A percentile compares a stretch with the other conserved stretches of the same genome.
Conservation (phyloP, 2,329 filamentous ascomycete genomes). For the Sporothrix schenckii region DNA sequence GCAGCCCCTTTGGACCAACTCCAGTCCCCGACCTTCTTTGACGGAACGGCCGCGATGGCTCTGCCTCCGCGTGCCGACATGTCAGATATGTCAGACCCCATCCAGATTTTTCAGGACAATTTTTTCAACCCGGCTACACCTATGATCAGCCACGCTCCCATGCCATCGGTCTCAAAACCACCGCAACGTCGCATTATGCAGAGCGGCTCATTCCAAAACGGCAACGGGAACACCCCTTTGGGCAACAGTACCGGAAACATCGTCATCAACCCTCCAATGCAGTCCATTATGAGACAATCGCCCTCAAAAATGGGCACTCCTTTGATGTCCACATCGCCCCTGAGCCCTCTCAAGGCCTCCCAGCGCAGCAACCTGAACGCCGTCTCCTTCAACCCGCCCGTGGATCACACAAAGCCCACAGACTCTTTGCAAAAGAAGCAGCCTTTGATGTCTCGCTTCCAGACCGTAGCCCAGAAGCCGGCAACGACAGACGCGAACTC, state of each 20-base stretch:
- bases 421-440: constrained; percentile 71
- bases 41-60: constrained; percentile 54
- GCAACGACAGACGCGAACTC: constrained; percentile 42
- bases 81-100: constrained; percentile 52
- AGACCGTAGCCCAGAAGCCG: constrained; percentile 59
- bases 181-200: constrained; percentile 50
- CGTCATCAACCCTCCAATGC: constrained; percentile 62
- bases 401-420: constrained; percentile 56
- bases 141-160: constrained; percentile 60
- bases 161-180: constrained; percentile 56
- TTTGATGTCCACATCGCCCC: constrained; percentile 60
- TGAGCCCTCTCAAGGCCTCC: constrained; percentile 59
- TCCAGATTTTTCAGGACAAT: constrained; percentile 59
- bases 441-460: constrained; percentile 61
- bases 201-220: constrained; percentile 7
- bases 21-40: neutral
- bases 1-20: constrained; percentile 7
- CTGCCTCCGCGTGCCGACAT: constrained; percentile 54
- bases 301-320: constrained; percentile 65
- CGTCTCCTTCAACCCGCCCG: constrained; percentile 68
- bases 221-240: constrained; percentile 59
- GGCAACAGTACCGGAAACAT: constrained; percentile 42
- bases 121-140: constrained; percentile 51
- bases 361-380: constrained; percentile 66
- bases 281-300: constrained; percentile 61